phyloP scores from a whole-genome alignment of 2,329 filamentous ascomycete genomes.

The Paraphoma chrysanthemicola region DNA sequence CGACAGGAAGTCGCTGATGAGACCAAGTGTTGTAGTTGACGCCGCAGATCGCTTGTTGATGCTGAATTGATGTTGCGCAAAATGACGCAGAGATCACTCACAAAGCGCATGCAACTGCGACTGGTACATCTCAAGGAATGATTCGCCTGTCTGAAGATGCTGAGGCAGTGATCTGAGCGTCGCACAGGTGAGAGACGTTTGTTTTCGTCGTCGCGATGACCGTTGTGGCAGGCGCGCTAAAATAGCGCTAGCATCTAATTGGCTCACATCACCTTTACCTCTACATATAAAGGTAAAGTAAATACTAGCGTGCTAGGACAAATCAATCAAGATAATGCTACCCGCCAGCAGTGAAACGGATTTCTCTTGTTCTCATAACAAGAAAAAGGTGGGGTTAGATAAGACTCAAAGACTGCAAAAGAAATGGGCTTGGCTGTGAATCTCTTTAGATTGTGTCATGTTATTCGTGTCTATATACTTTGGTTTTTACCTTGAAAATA shows the following conservation, averaged over 20 bases:
- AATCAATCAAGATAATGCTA: too few species aligned
- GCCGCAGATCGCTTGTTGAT: background rate
- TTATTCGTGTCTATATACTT: too few species aligned
- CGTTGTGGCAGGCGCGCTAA: background rate
- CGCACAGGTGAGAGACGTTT: background rate
- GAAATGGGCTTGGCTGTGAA: too few species aligned
- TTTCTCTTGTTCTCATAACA: too few species aligned
- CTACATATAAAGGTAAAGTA: too few species aligned
- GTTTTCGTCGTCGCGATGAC: background rate
- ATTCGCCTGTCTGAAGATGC: background rate
- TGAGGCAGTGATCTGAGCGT: background rate
- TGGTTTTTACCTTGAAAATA: too few species aligned
- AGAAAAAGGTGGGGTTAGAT: too few species aligned
- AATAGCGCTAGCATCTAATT: background rate
- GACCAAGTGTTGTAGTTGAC: background rate
- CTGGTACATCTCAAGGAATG: background rate
- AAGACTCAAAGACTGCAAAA: too few species aligned
- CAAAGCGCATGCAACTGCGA: background rate
- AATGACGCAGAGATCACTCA: background rate
- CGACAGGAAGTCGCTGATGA: background rate
- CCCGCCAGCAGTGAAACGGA: too few species aligned
- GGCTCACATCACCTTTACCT: background rate
- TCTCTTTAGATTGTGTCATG: too few species aligned
- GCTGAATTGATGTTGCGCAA: background rate
- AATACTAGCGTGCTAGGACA: too few species aligned